These are phyloP conservation scores for Neurospora africana DNA, from an alignment of 495 filamentous ascomycete species.

Conservation along the genomic window DNA sequence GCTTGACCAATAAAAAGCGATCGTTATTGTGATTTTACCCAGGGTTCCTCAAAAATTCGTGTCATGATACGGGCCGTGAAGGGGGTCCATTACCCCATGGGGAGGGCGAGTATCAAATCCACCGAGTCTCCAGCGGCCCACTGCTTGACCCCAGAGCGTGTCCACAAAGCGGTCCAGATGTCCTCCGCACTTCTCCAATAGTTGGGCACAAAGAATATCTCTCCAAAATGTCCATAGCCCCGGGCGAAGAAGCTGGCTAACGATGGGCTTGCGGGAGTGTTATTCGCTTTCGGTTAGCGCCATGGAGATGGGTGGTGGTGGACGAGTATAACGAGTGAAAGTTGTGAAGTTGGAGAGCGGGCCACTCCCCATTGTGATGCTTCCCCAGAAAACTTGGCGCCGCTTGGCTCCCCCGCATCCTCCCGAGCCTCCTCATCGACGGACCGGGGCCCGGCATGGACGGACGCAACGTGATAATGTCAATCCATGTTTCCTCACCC, in stretches of 20 bases:
- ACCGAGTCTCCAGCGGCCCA: neutral
- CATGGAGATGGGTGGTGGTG: neutral
- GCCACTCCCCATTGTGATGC: neutral
- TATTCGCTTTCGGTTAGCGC: neutral
- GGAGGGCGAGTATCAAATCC: neutral
- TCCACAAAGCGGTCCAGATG: neutral
- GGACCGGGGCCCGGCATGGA: neutral
- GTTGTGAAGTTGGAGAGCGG: neutral
- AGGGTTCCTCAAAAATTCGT: neutral
- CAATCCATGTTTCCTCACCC: neutral
- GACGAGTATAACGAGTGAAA: neutral
- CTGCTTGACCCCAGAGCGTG: neutral
- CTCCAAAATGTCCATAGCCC: neutral
- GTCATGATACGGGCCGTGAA: neutral
- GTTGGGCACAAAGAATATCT: neutral
- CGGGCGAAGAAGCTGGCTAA: neutral
- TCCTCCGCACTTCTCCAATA: neutral
- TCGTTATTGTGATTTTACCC: neutral
- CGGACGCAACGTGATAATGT: neutral
- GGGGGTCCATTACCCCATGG: neutral
- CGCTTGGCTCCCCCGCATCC: neutral
- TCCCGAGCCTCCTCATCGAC: neutral
- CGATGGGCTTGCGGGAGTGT: neutral
- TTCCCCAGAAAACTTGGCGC: neutral
- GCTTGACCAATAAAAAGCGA: neutral